Evolutionary conservation across 805 yeast species (phyloP), one percentile per base, ranked within the genome.

Genomic region (Maudiozyma serrabonitensis): DNA sequence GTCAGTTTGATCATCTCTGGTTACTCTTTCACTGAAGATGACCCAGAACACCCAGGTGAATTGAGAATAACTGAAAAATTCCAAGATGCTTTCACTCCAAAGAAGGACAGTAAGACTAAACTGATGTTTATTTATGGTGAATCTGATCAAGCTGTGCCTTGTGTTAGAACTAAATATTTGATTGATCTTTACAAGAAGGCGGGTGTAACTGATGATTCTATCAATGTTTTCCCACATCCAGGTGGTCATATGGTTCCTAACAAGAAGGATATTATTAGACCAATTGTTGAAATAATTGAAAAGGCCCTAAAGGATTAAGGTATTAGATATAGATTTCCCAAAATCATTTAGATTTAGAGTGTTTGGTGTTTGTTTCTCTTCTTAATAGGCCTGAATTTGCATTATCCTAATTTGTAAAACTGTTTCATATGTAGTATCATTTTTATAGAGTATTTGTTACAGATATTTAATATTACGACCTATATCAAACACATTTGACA

Each of bases 201-300:
- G 11, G 52, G 47, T 31, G 43, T 46, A 4, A 42, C 77, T 47
- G 75, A 69, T 19, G 69, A 64, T 11, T 61, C 66, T 23, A 69
- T 85, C 6, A 72, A 67, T 4, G 59, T 70, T 13, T 69, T 84
- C 51, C 83, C 78, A 54, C 99, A 91, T 61, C 97, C 97, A 9
- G 98, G 99, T 52, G 97, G 98, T 1, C 99, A 91, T 63, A 89
- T 85, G 69, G 96, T 91, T 44, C 99, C 98, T 28, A 88, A 87
- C 67, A 83, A 89, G 46, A 86, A 85, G 65, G 78, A 75, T 49
- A 65, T 72, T 57, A 58, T 71, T 46, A 69, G 67, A 54, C 75
- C 75, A 1, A 58, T 72, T 12, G 75, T 72, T 15, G 75, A 70
- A 41, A 68, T 63, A 43, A 68, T 72, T 46, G 53, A 53, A 35